Evolutionary conservation across 192 early-diverging fungal species (phyloP).

Genomic region (Funneliformis mosseae): DNA sequence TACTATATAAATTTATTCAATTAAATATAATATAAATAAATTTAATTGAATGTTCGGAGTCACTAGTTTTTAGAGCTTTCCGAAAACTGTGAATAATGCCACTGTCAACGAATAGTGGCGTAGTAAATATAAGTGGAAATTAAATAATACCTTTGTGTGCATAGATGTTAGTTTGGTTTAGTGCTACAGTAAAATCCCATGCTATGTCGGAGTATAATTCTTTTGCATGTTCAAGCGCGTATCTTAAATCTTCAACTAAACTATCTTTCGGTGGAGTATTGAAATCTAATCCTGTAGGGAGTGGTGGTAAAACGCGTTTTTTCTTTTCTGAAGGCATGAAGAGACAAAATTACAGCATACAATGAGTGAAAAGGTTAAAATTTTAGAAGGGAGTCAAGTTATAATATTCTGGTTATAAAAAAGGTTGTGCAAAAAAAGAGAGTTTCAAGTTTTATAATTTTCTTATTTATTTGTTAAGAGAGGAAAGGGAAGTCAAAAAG

Average conservation of each 20-base stretch:
- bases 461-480: neutral
- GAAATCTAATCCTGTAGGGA: constrained; percentile 18
- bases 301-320: constrained; percentile 16
- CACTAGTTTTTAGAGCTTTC: neutral
- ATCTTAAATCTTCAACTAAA: constrained; percentile 30
- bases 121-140: constrained; percentile 19
- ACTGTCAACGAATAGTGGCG: neutral
- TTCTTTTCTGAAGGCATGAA: constrained; percentile 32
- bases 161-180: constrained; percentile 15
- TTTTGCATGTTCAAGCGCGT: constrained; percentile 30
- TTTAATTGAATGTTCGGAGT: neutral
- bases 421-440: neutral
- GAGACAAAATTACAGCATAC: constrained; percentile 12
- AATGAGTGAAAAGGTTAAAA: neutral
- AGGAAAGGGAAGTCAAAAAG: neutral
- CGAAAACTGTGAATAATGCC: neutral
- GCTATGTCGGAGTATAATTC: constrained; percentile 33
- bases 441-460: neutral
- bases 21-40: neutral
- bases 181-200: constrained; percentile 29
- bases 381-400: neutral
- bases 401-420: neutral
- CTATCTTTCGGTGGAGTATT: constrained; percentile 19
- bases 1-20: neutral
- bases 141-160: constrained; percentile 32